Base-by-base conservation (phyloP, 352 stramenopile genomes). In the Globisporangium middletonii region DNA sequence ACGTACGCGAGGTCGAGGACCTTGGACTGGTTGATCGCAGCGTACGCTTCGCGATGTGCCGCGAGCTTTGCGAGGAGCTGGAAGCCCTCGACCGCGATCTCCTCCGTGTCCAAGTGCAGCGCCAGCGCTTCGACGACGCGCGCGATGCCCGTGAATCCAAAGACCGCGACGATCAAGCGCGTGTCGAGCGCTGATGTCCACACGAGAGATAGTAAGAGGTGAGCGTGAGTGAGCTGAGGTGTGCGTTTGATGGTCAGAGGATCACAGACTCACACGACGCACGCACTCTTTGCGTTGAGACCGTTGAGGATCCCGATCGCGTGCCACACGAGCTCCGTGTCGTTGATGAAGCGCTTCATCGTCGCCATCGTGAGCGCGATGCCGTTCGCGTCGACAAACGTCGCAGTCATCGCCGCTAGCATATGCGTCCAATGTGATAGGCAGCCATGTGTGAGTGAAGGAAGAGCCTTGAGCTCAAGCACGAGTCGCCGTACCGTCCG, bases 321-420 rank as follows among this genome's bases (percentile, higher is more conserved):
- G 53, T 92, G 78, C 81, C 81, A 92, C 18, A 89, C 73, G 12
- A 88, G 67, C 58, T 92, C 79, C n/a, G 72, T 73, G 60, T 89
- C 79, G 41, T 72, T 57, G 11, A 75, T 59, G 52, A 79, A 86
- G 13, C 47, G 61, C 59, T 80, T 84, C 63, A 89, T 73, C 13
- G 66, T 55, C 1, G 59, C 45, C 67, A 87, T 75, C 1, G 76
- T 68, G 7, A 86, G 63, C 28, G 77, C 72, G 33, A 89, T 74
- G 3, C 81, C 81, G 50, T 89, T 88, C 48, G 56, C 55, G 49
- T 83, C 77, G 18, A 89, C 68, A 53, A 92, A 92, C 8, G 69
- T 65, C n/a, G 72, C 68, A 2, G 78, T 75, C 19, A 86, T 82
- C 6, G 48, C 27, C 23, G 67, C 81, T 92, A 60, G 33, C 33